Conservation (phyloP, 2,329 filamentous ascomycete species). For the Botrytis fabae region DNA sequence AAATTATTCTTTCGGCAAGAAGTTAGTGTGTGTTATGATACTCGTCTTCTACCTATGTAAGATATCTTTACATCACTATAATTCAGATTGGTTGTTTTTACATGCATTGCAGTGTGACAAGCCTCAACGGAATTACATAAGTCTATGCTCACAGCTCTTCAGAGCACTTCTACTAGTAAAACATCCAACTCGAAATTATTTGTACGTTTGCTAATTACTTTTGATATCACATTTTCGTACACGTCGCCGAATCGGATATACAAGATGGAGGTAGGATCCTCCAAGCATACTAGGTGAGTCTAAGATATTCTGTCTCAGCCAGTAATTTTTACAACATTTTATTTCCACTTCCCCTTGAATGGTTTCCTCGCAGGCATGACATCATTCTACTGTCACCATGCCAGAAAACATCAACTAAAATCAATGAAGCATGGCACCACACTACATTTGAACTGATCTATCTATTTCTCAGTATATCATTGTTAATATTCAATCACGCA, state of each 20-base stretch:
- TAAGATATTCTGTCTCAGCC: background rate
- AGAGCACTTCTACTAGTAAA: too few relatives aligned
- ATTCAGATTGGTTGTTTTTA: background rate
- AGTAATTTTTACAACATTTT: background rate
- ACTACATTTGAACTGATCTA: background rate
- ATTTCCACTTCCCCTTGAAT: background rate
- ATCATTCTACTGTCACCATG: too few relatives aligned
- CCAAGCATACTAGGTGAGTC: background rate
- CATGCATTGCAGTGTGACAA: background rate
- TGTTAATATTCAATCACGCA: background rate
- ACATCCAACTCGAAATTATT: background rate
- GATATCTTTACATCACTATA: background rate
- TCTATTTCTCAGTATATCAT: background rate
- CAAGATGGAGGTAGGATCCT: background rate
- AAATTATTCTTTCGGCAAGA: too few relatives aligned
- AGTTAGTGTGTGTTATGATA: background rate
- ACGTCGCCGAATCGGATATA: background rate
- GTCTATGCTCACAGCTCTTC: background rate
- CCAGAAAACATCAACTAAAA: background rate
- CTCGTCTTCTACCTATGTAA: background rate
- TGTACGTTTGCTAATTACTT: background rate
- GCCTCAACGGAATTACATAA: background rate
- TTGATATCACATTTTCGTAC: background rate
- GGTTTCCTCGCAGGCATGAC: too few relatives aligned
- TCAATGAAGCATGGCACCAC: background rate